Evolutionary conservation across 2,329 filamentous ascomycete genomes (phyloP), one percentile per base, ranked within the genome.

Genomic region (Neoscytalidium dimidiatum): DNA sequence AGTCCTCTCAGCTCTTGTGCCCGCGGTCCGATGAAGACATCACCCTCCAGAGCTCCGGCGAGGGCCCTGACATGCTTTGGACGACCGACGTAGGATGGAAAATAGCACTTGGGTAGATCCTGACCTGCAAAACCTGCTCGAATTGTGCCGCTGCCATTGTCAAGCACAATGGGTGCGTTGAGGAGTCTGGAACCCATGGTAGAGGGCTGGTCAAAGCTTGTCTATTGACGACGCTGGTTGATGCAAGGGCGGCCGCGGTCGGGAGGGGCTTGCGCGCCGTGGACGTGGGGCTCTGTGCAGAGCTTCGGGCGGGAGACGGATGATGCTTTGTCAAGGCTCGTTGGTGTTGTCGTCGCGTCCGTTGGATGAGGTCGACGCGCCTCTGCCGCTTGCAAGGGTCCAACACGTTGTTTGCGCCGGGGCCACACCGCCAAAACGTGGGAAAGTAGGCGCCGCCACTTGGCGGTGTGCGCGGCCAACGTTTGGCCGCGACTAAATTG

Each of bases 91-190:
- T 94, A 98, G 19, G 95, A 98, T 4, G 95, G 95, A 76, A 99
- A 99, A 82, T 91, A 96, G 83, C 92, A 97, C 83, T 97, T 97
- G 21, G 95, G 95, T 57, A 94, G 84, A 77, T 99, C 95, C 73
- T 97, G 94, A 71, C 95, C 95, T 38, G 95, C 95, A 77, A 98
- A 99, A 23, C 95, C 95, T 63, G 95, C 95, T 77, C 96, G 88
- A 77, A 99, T 98, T 4, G 95, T 99, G 69, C 95, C 95, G 70
- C 94, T 97, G 74, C 95, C 95, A 82, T 99, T 99, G 86, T 99
- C 95, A 74, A 99, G 91, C 76, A 99, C 95, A 79, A 99, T 97
- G 66, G 95, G 94, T 71, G 93, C 94, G 85, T 99, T 99, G 84
- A 97, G 95, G 64, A 98, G 88, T 67, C 85, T 84, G 75, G 90